A percentile compares a stretch with the other conserved stretches of the same genome.
Evolutionary conservation across 2,329 filamentous ascomycete genomes (phyloP).

Genomic region (Colletotrichum gigasporum): DNA sequence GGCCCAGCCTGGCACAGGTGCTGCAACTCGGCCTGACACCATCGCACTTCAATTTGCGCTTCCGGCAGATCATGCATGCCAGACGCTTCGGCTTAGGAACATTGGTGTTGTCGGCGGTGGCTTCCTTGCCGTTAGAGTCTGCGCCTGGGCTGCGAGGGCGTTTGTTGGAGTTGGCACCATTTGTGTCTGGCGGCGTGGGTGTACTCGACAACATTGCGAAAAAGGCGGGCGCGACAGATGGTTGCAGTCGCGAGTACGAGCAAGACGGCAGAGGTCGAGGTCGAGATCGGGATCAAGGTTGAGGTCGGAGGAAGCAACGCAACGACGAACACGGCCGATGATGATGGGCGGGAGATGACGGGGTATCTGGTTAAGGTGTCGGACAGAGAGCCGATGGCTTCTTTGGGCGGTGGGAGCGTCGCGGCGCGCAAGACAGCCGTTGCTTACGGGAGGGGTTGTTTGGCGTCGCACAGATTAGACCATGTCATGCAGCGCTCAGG

Average conservation of each 20-base stretch:
- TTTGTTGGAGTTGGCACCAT: conserved; percentile 28
- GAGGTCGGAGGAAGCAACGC: too few relatives aligned
- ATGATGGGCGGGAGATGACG: neutral
- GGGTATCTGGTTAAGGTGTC: neutral
- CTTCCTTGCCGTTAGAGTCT: conserved; percentile 50
- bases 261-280: neutral
- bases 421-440: neutral
- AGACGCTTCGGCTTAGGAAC: conserved; percentile 89
- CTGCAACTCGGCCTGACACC: conserved; percentile 85
- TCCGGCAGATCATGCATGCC: conserved; percentile 93
- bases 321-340: neutral
- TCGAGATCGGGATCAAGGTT: neutral
- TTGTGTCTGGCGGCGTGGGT: conserved; percentile 33
- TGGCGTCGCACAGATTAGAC: neutral
- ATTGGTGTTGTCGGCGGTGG: conserved; percentile 59
- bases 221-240: neutral
- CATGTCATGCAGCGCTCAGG: neutral
- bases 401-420: neutral
- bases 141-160: conserved; percentile 37
- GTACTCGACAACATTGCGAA: conserved; percentile 32
- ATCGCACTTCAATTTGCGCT: conserved; percentile 91
- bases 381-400: neutral
- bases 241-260: neutral
- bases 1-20: conserved; percentile 86
- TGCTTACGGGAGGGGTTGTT: conserved; percentile 2